These are phyloP conservation scores for Penicillium diatomitis DNA, from an alignment of 495 filamentous ascomycete genomes.

Conservation along the genomic window DNA sequence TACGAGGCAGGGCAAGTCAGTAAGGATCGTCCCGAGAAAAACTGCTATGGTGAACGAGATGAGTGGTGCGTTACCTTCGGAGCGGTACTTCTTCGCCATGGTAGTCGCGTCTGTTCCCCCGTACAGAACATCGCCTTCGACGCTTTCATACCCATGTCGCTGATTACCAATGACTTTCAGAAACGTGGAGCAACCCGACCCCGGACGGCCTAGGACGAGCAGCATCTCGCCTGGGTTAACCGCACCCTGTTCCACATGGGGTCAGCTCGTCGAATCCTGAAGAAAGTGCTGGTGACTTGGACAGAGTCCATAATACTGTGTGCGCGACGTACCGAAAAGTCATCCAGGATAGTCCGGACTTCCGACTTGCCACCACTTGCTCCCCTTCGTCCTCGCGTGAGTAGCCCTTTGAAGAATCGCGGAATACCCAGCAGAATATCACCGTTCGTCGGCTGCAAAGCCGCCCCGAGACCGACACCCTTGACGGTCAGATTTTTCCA, in stretches of 20 bases:
- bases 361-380: slow-evolving; percentile 37
- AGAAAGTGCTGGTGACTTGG: slow-evolving; percentile 3
- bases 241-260: slow-evolving; percentile 17
- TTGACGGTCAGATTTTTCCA: slow-evolving; percentile 57
- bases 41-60: too few species aligned
- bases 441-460: slow-evolving; percentile 54
- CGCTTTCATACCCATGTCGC: slow-evolving; percentile 50
- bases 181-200: slow-evolving; percentile 64
- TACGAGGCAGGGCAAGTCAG: slow-evolving; percentile 1
- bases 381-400: slow-evolving; percentile 34
- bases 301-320: slow-evolving; percentile 29
- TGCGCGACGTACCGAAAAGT: slow-evolving; percentile 38
- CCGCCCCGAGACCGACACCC: slow-evolving; percentile 57
- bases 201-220: slow-evolving; percentile 63
- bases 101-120: slow-evolving; percentile 50
- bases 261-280: too few species aligned
- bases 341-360: slow-evolving; percentile 54
- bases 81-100: slow-evolving; percentile 58
- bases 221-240: slow-evolving; percentile 41
- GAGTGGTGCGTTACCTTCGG: slow-evolving; percentile 33
- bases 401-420: slow-evolving; percentile 38
- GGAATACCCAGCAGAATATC: slow-evolving; percentile 54
- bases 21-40: background rate
- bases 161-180: slow-evolving; percentile 62
- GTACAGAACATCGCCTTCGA: slow-evolving; percentile 56